Percentiles rank a stretch among this genome's conserved stretches.
Conservation (phyloP, 116 monocot species). For the Papilionanthe hybrid region DNA sequence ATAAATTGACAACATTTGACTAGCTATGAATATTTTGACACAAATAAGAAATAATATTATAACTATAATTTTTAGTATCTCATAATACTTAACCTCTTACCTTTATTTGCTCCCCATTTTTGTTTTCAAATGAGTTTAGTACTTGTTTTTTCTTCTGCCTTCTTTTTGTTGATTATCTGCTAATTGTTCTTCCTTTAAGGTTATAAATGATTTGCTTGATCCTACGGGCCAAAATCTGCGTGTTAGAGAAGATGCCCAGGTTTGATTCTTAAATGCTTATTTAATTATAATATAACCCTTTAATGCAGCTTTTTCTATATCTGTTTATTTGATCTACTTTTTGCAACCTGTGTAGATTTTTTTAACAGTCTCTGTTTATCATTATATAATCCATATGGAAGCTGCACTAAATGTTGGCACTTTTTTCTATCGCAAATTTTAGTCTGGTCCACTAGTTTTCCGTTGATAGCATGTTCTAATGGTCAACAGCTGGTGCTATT, state of each 20-base stretch:
- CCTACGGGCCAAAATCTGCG: conserved; percentile 96
- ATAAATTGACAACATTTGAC: background rate
- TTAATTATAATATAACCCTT: background rate
- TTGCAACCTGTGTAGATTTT: background rate
- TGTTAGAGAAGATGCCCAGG: conserved; percentile 98
- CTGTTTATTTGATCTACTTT: background rate
- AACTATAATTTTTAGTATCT: background rate
- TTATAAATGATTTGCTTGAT: conserved; percentile 98
- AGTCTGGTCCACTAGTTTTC: too few species aligned
- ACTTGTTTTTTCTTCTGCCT: background rate
- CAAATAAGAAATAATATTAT: background rate
- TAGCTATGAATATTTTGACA: background rate
- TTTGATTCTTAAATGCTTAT: conserved; percentile 20
- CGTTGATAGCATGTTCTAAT: too few species aligned
- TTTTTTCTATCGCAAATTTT: too few species aligned
- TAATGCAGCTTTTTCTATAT: background rate
- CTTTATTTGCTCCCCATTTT: background rate
- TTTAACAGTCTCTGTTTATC: background rate
- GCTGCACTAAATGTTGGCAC: background rate
- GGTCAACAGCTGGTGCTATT: too few species aligned
- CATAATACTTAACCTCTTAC: background rate
- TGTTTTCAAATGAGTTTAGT: background rate
- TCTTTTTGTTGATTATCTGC: background rate
- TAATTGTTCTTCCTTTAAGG: conserved; percentile 37
- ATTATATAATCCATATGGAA: background rate